phyloP scores from a whole-genome alignment of 2,329 filamentous ascomycete genomes.

The Nemania abortiva region DNA sequence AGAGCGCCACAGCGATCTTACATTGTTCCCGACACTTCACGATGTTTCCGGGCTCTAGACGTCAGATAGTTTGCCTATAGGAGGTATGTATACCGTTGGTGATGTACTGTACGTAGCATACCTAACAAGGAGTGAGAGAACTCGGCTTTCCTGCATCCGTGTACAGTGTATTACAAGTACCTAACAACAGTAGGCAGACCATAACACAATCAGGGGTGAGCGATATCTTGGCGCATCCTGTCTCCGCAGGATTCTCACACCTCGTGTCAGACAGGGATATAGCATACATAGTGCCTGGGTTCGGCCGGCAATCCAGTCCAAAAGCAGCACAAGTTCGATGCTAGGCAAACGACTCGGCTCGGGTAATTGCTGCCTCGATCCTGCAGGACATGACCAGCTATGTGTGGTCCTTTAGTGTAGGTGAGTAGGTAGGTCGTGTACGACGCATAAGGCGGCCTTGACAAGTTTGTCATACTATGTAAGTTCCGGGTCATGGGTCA shows the following conservation, averaged over 20 bases:
- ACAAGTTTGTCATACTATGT: conserved; percentile 8
- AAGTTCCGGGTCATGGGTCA: conserved; percentile 1
- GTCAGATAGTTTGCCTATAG: neutral
- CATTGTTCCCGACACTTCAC: neutral
- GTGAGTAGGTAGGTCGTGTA: neutral
- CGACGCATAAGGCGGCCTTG: neutral
- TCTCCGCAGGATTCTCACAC: conserved; percentile 37
- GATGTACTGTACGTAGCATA: too few relatives aligned
- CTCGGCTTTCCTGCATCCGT: conserved; percentile 26
- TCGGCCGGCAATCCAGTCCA: conserved; percentile 39
- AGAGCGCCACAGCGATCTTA: conserved; percentile 9
- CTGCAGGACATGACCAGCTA: conserved; percentile 25
- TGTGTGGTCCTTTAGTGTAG: conserved; percentile 17
- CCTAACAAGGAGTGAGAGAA: neutral
- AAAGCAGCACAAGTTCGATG: conserved; percentile 34
- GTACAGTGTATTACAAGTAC: conserved; percentile 11
- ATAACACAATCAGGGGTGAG: neutral
- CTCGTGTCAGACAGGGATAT: conserved; percentile 42
- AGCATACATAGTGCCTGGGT: conserved; percentile 22
- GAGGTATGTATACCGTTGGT: too few relatives aligned
- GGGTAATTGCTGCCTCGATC: conserved; percentile 28
- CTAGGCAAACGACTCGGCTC: conserved; percentile 22
- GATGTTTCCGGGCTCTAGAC: neutral
- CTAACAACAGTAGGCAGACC: neutral
- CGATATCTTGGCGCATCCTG: conserved; percentile 13